Conservation (phyloP, 139 green algal genomes). For the Chlorella ohadii region DNA sequence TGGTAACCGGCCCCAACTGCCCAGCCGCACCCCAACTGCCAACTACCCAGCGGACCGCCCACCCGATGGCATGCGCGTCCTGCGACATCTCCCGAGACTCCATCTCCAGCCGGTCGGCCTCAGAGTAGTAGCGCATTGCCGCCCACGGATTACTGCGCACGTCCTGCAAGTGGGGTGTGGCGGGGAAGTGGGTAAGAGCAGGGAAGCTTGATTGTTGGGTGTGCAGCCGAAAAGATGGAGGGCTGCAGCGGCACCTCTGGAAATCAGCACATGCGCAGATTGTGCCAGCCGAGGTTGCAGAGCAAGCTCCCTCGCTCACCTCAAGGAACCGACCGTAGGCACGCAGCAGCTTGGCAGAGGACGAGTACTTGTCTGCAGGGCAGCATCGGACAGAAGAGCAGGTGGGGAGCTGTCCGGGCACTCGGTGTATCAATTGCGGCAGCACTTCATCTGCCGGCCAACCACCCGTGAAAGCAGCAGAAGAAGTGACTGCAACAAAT, state of each 20-base stretch:
- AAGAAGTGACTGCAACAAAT: too few relatives aligned
- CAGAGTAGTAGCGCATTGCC: slow-evolving; percentile 36
- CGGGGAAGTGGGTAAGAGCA: neutral
- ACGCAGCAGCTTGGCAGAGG: slow-evolving; percentile 52
- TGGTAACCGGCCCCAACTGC: too few relatives aligned
- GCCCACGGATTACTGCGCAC: slow-evolving; percentile 53
- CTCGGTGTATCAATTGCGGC: too few relatives aligned
- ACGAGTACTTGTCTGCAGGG: slow-evolving; percentile 35
- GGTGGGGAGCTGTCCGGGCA: too few relatives aligned
- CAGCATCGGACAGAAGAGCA: neutral
- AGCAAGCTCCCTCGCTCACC: neutral
- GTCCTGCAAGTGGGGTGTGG: neutral
- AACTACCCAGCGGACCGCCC: too few relatives aligned
- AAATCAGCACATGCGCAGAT: too few relatives aligned
- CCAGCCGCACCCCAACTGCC: too few relatives aligned
- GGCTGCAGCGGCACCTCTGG: too few relatives aligned
- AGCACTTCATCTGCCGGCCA: too few relatives aligned
- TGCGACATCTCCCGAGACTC: neutral
- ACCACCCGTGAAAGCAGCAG: too few relatives aligned
- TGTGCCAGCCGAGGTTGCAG: too few relatives aligned
- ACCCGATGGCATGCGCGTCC: neutral
- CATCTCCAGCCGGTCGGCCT: slow-evolving; percentile 1
- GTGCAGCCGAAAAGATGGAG: neutral
- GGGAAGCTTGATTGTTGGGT: neutral
- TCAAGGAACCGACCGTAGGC: slow-evolving; percentile 59